phyloP scores from a whole-genome alignment of 495 filamentous ascomycete genomes.

The Echria macrotheca region DNA sequence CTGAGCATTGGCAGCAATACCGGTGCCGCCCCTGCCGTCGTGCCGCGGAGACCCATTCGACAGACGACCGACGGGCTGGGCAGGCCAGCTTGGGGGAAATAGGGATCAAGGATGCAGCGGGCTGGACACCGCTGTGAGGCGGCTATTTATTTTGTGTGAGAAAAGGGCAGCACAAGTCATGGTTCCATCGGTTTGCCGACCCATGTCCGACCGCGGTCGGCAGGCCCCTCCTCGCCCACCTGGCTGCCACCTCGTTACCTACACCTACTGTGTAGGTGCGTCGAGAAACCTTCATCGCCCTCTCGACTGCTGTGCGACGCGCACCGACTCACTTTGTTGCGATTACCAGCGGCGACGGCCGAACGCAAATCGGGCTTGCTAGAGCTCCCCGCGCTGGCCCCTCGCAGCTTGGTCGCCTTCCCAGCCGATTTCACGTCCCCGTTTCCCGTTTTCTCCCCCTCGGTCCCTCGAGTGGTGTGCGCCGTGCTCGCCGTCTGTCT shows the following conservation, averaged over 20 bases:
- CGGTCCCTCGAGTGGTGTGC: neutral
- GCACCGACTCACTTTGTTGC: constrained; percentile 3
- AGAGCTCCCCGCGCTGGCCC: constrained; percentile 1
- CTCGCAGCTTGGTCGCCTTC: neutral
- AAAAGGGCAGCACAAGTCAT: too few species aligned
- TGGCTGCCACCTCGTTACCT: too few species aligned
- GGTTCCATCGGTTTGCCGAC: too few species aligned
- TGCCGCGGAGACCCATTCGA: neutral
- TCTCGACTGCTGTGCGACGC: constrained; percentile 3
- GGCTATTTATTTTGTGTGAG: too few species aligned
- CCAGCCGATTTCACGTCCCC: neutral
- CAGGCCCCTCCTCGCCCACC: neutral
- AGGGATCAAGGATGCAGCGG: too few species aligned
- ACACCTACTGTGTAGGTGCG: too few species aligned
- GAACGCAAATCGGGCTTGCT: constrained; percentile 6
- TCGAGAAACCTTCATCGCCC: constrained; percentile 1
- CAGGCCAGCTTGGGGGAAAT: neutral
- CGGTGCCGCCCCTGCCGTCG: neutral
- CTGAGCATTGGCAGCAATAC: too few species aligned
- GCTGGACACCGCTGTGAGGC: too few species aligned
- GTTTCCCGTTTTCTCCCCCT: neutral
- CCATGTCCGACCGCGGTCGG: too few species aligned
- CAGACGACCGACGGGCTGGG: too few species aligned
- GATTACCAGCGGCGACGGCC: constrained; percentile 1
- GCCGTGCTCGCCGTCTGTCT: neutral